These are phyloP conservation scores for Ichthyophthirius multifiliis DNA, from an alignment of 169 alveolate species.

Conservation along the genomic window DNA sequence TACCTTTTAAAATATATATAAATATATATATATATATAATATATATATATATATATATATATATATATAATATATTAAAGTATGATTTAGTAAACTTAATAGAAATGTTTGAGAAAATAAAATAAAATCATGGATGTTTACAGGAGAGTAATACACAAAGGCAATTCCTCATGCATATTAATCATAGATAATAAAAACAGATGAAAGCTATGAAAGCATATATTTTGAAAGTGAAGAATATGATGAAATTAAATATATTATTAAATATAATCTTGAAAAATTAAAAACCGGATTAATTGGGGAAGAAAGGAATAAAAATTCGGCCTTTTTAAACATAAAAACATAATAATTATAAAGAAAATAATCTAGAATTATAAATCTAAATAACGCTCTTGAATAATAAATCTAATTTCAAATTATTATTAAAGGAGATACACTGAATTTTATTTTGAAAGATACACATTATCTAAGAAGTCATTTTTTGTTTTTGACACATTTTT, in stretches of 20 bases:
- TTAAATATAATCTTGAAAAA: not conserved
- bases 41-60: not conserved
- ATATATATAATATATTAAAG: not conserved
- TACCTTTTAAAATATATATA: not conserved
- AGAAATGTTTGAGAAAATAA: not conserved
- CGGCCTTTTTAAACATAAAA: not conserved
- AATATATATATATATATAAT: no score
- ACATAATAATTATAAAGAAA: not conserved
- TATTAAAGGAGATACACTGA: not conserved
- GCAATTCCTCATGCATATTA: not conserved
- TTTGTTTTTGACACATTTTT: not conserved
- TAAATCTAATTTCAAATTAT: not conserved
- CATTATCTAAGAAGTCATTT: not conserved
- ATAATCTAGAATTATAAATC: not conserved
- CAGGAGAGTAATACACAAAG: not conserved
- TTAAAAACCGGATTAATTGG: not conserved
- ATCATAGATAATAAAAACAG: no score
- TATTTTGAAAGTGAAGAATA: not conserved
- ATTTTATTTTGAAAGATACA: not conserved
- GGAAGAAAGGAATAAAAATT: no score
- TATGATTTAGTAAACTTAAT: not conserved
- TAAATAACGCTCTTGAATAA: not conserved
- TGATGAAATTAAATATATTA: not conserved
- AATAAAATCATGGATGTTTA: not conserved
- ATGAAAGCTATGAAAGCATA: not conserved